Conservation (phyloP, 2,329 filamentous ascomycete species). For the Aspergillus carbonarius region DNA sequence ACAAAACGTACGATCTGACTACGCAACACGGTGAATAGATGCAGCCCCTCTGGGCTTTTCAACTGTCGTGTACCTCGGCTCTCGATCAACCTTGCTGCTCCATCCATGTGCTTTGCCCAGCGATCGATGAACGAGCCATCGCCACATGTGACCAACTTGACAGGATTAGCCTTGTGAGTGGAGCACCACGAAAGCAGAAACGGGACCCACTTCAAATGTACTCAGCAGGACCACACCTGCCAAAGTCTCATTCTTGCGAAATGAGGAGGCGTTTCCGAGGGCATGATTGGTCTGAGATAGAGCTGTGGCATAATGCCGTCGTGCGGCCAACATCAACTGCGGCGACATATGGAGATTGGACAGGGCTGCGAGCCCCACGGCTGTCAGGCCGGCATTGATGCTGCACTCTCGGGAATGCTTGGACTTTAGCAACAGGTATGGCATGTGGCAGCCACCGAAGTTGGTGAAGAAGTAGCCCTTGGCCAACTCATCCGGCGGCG, state of each 20-base stretch:
- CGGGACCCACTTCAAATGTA: not conserved
- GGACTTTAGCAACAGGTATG: not conserved
- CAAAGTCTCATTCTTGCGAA: not conserved
- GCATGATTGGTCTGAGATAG: not conserved
- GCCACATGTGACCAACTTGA: not conserved
- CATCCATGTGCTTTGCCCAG: constrained; percentile 2
- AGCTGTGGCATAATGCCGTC: not conserved
- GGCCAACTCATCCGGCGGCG: not conserved
- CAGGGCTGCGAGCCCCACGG: not conserved
- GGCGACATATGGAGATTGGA: not conserved
- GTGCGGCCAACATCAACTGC: not conserved
- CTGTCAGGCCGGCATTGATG: not conserved
- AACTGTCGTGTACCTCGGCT: not conserved
- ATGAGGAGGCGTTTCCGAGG: not conserved
- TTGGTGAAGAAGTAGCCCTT: not conserved
- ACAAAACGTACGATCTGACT: not conserved
- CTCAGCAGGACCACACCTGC: not conserved
- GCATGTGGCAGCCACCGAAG: not conserved
- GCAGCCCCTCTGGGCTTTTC: not conserved
- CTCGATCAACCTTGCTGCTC: not conserved
- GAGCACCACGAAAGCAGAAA: not conserved
- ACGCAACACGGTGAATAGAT: not conserved
- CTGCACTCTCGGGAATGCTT: not conserved
- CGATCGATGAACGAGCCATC: not conserved
- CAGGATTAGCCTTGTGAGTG: not conserved